Conservation (phyloP, 371 early-diverging fungal species). For the Mucor indicus region DNA sequence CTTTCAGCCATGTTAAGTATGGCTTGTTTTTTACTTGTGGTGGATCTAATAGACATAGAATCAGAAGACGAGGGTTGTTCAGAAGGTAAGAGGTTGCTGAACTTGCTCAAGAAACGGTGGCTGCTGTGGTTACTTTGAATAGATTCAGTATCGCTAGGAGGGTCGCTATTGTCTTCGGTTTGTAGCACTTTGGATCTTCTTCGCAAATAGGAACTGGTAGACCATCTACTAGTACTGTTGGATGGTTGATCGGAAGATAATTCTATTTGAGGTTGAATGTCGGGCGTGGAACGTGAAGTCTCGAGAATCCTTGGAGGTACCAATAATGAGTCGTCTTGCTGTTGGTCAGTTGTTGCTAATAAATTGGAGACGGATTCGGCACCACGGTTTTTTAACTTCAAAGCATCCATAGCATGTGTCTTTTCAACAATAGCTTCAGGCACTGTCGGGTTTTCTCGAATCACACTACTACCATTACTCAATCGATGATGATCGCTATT, state of each 20-base stretch:
- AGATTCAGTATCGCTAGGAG: conserved; percentile 12
- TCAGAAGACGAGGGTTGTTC: background rate
- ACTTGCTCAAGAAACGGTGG: conserved; percentile 9
- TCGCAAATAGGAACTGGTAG: conserved; percentile 4
- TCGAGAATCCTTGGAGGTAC: conserved; percentile 1
- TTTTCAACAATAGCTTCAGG: conserved; percentile 11
- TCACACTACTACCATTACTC: no score
- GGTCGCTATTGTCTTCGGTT: conserved; percentile 1
- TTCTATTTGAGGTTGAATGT: background rate
- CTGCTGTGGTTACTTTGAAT: background rate
- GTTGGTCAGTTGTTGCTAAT: background rate
- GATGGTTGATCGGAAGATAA: conserved; percentile 6
- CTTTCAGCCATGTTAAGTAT: conserved; percentile 3
- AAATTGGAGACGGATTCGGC: conserved; percentile 12
- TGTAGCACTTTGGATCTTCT: conserved; percentile 1
- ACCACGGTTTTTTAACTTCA: conserved; percentile 11
- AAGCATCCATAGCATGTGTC: conserved; percentile 3
- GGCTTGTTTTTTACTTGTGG: conserved; percentile 4
- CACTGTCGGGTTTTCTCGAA: conserved; percentile 7
- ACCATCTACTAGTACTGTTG: conserved; percentile 2
- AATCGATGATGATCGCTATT: background rate
- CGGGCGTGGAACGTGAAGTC: conserved; percentile 9
- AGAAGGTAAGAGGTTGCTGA: conserved; percentile 9
- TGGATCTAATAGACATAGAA: background rate
- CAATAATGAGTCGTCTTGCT: background rate